Conservation (phyloP, 129 eudicot species). For the Chrysanthemum lavandulifolium region DNA sequence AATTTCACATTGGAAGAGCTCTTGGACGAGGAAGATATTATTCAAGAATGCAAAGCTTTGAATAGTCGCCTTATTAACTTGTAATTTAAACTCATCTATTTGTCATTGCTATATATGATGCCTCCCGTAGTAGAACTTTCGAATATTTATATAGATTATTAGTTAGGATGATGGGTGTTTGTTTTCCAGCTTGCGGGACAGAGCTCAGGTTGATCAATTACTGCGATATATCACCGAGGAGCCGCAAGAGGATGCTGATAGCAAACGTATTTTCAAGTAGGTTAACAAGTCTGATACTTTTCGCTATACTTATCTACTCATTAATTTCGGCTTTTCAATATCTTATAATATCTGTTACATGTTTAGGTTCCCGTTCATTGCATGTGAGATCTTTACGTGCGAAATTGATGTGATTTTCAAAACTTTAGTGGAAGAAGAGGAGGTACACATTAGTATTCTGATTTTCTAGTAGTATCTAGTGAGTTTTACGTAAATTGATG, state of each 20-base stretch:
- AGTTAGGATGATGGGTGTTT: slow-evolving; percentile 8
- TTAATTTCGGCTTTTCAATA: no score
- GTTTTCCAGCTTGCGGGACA: slow-evolving; percentile 75
- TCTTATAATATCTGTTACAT: slow-evolving; percentile 23
- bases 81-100: slow-evolving; percentile 30
- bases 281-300: slow-evolving; percentile 12
- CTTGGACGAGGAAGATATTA: slow-evolving; percentile 95
- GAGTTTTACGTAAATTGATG: neutral
- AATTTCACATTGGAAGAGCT: slow-evolving; percentile 92
- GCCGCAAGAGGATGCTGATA: slow-evolving; percentile 82
- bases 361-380: slow-evolving; percentile 80
- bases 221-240: slow-evolving; percentile 70
- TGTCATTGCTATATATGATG: slow-evolving; percentile 4
- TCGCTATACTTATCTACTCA: no score
- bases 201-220: slow-evolving; percentile 87
- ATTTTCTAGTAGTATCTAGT: neutral
- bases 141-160: slow-evolving; percentile 10
- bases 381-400: slow-evolving; percentile 89
- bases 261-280: slow-evolving; percentile 82
- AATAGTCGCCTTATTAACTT: slow-evolving; percentile 96
- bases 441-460: slow-evolving; percentile 39
- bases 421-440: slow-evolving; percentile 88
- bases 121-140: neutral
- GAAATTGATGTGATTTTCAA: slow-evolving; percentile 88
- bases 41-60: slow-evolving; percentile 99